A percentile compares a stretch with the other conserved stretches of the same genome.
Conservation (phyloP, 371 early-diverging fungal species). For the Dinochytrium kinnereticum region DNA sequence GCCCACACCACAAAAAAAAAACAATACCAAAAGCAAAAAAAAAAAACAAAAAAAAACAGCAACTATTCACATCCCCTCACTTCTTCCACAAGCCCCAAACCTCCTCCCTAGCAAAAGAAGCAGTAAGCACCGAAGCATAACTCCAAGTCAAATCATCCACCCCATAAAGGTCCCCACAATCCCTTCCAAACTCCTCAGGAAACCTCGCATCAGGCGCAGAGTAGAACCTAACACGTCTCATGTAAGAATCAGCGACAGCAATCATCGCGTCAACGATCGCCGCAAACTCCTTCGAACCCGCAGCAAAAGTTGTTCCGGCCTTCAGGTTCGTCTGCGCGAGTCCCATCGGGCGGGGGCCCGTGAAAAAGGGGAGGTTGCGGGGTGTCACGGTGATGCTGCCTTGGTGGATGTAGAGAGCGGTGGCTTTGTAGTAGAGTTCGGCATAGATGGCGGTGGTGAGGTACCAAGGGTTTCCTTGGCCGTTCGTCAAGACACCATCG, state of each 20-base stretch:
- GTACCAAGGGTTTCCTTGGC: slow-evolving; percentile 66
- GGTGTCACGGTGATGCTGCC: slow-evolving; percentile 11
- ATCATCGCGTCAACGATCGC: not conserved
- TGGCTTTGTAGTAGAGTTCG: slow-evolving; percentile 65
- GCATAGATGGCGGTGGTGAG: slow-evolving; percentile 67
- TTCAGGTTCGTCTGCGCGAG: not conserved
- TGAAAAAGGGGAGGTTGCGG: slow-evolving; percentile 16
- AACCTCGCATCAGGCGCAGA: slow-evolving; percentile 56
- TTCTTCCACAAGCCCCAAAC: not conserved
- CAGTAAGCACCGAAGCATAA: slow-evolving; percentile 67
- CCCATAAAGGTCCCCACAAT: slow-evolving; percentile 65
- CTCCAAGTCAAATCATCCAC: slow-evolving; percentile 80
- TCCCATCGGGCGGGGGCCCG: slow-evolving; percentile 16
- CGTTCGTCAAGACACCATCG: slow-evolving; percentile 17
- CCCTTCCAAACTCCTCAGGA: slow-evolving; percentile 69
- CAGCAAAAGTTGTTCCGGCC: not conserved
- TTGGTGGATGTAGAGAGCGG: not conserved
- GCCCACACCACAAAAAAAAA: no score
- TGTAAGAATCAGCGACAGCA: slow-evolving; percentile 58
- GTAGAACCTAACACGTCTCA: slow-evolving; percentile 62
- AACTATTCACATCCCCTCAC: no score
- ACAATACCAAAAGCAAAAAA: no score
- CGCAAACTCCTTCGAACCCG: not conserved
- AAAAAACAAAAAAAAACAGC: no score
- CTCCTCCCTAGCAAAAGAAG: slow-evolving; percentile 30